phyloP scores from a whole-genome alignment of 192 early-diverging fungal genomes.

The Backusella morwellensis region DNA sequence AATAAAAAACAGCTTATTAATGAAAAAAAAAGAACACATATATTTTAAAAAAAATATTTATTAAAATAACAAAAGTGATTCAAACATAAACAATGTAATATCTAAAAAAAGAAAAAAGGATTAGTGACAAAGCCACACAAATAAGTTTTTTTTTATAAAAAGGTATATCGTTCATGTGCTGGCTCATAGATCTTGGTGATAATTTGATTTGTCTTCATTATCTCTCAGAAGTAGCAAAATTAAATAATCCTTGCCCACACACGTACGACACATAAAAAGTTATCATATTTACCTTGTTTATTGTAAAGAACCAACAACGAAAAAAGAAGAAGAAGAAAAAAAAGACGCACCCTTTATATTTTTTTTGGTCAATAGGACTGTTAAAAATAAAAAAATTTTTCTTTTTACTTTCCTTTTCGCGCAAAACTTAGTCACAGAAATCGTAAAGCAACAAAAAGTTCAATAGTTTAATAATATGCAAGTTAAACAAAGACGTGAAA shows the following conservation, averaged over 20 bases:
- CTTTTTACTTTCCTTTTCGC: not conserved
- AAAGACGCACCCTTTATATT: not conserved
- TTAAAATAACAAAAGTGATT: no score
- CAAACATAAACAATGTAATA: not conserved
- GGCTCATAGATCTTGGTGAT: constrained; percentile 9
- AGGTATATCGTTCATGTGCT: not conserved
- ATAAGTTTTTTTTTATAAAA: not conserved
- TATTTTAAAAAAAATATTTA: no score
- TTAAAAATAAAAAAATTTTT: not conserved
- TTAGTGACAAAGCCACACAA: not conserved
- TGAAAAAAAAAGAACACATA: no score
- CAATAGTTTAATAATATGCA: no score
- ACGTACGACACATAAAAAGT: not conserved
- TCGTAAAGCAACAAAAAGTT: no score
- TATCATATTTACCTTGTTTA: not conserved
- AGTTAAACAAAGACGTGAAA: not conserved
- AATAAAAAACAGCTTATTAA: no score
- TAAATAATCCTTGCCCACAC: not conserved
- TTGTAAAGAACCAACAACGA: not conserved
- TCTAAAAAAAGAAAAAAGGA: not conserved
- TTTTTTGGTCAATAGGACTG: not conserved
- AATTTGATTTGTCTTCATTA: not conserved
- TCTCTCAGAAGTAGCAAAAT: constrained; percentile 9
- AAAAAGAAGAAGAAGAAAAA: not conserved
- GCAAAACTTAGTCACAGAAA: not conserved